Conservation (phyloP, 2,329 filamentous ascomycete genomes). For the Fusarium sambucinum region DNA sequence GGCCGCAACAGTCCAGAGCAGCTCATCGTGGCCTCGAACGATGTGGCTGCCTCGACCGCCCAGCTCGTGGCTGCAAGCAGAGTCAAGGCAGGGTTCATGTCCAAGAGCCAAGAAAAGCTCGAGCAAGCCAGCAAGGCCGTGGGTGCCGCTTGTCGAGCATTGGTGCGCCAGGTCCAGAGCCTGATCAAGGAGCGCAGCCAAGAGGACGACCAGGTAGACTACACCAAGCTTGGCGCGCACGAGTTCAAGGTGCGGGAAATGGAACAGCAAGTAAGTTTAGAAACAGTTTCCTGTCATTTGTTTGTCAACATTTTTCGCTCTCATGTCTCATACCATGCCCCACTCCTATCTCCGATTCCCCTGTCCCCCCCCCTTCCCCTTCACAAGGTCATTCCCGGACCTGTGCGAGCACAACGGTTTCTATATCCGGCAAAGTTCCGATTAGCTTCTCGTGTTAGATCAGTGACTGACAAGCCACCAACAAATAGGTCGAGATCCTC, state of each 20-base stretch:
- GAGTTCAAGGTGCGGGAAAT: slow-evolving; percentile 99
- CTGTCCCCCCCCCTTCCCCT: not conserved
- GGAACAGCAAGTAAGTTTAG: slow-evolving; percentile 89
- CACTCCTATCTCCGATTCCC: slow-evolving; percentile 16
- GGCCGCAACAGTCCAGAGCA: slow-evolving; percentile 95
- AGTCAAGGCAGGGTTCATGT: slow-evolving; percentile 98
- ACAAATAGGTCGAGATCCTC: slow-evolving; percentile 91
- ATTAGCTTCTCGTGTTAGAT: slow-evolving; percentile 13
- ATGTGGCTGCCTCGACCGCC: slow-evolving; percentile 94
- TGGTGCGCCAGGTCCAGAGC: slow-evolving; percentile 93
- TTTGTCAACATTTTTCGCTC: slow-evolving; percentile 20
- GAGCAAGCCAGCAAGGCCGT: slow-evolving; percentile 95
- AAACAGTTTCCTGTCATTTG: slow-evolving; percentile 19
- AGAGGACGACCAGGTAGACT: slow-evolving; percentile 88
- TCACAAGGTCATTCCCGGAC: slow-evolving; percentile 25
- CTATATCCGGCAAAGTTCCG: slow-evolving; percentile 33
- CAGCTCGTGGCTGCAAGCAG: slow-evolving; percentile 95
- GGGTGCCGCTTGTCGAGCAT: slow-evolving; percentile 83
- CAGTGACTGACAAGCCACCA: slow-evolving; percentile 39
- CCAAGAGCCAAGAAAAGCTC: slow-evolving; percentile 91
- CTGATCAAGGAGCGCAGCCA: slow-evolving; percentile 90
- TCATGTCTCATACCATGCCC: slow-evolving; percentile 2
- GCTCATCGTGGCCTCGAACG: slow-evolving; percentile 96
- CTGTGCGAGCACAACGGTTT: slow-evolving; percentile 38
- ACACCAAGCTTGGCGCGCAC: slow-evolving; percentile 86